Conservation (phyloP, 768 basidiomycete genomes). For the Panaeolus cyanescens region DNA sequence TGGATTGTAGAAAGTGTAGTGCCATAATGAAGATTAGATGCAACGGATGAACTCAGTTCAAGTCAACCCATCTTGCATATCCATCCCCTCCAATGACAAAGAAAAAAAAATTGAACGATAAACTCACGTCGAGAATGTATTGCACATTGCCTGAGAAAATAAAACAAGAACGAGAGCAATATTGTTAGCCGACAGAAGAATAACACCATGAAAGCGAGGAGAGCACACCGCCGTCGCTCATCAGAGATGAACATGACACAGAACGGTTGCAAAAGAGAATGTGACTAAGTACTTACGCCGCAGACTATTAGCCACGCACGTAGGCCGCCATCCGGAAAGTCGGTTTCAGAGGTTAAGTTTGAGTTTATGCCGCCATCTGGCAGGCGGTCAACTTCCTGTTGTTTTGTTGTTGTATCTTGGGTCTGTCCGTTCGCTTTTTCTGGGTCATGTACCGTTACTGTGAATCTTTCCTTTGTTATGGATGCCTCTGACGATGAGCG, state of each 20-base stretch:
- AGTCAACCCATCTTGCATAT: background rate
- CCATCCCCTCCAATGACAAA: background rate
- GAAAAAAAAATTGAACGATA: background rate
- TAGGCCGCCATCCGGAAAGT: slow-evolving; percentile 28
- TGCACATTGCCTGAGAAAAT: slow-evolving; percentile 42
- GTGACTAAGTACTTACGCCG: slow-evolving; percentile 32
- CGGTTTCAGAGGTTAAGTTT: slow-evolving; percentile 1
- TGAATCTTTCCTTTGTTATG: background rate
- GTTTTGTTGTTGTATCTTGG: background rate
- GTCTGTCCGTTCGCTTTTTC: background rate
- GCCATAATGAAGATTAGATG: background rate
- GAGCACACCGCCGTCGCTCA: background rate
- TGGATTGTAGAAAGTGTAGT: background rate
- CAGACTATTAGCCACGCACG: slow-evolving; percentile 46
- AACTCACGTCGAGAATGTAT: slow-evolving; percentile 47
- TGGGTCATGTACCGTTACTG: background rate
- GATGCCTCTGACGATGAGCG: background rate
- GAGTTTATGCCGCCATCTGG: background rate
- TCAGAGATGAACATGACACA: background rate
- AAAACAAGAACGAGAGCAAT: background rate
- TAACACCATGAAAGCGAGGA: background rate
- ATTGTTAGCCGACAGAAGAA: background rate
- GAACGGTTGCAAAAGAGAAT: background rate
- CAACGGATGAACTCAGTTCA: background rate
- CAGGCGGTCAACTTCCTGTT: background rate